phyloP scores from a whole-genome alignment of 768 basidiomycete genomes.

The Russula virescens region DNA sequence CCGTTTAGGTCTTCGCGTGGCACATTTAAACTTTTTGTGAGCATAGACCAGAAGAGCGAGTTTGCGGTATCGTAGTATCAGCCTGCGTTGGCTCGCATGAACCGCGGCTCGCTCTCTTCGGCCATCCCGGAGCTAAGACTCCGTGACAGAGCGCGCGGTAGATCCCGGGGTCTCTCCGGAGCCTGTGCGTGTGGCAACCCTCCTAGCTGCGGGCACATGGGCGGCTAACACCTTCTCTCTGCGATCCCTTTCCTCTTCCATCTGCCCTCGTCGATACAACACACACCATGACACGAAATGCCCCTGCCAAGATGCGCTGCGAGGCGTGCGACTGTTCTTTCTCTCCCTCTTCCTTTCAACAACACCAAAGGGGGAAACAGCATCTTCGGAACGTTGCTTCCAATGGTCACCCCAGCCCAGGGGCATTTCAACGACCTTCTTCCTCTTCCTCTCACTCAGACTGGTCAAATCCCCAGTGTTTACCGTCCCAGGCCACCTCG shows the following conservation, averaged over 20 bases:
- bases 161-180: not conserved
- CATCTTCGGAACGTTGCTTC: conserved; percentile 7
- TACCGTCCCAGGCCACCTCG: not conserved
- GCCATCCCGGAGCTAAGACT: not conserved
- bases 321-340: conserved; percentile 20
- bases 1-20: not conserved
- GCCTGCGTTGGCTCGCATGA: not conserved
- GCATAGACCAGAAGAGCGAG: not conserved
- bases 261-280: not conserved
- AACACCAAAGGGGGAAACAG: conserved; percentile 8
- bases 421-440: not conserved
- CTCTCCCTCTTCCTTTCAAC: not conserved
- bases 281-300: not conserved
- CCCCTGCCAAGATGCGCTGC: conserved; percentile 25
- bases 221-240: not conserved
- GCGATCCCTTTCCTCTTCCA: not conserved
- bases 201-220: not conserved
- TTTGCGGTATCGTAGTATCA: too few relatives aligned
- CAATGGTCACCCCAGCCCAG: not conserved
- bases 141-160: not conserved
- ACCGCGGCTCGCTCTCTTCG: not conserved
- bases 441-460: not conserved
- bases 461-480: not conserved
- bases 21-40: not conserved
- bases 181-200: not conserved